These are phyloP conservation scores for Suaeda aralocaspica DNA, from an alignment of 148 eudicot genomes.

Conservation along the genomic window DNA sequence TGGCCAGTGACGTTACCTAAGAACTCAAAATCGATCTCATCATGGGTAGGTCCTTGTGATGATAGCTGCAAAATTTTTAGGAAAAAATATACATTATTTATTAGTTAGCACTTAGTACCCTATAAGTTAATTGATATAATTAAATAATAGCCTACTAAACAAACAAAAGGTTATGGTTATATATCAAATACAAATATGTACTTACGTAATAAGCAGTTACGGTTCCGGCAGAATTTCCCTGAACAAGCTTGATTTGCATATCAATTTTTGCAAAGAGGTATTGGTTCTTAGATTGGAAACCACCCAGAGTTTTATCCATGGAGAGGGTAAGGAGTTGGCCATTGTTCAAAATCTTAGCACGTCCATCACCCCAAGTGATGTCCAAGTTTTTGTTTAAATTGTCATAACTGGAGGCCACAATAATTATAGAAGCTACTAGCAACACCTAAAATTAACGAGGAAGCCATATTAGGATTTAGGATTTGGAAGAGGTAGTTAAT, in stretches of 20 bases:
- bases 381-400: conserved; percentile 26
- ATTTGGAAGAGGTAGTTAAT: no score
- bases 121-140: background rate
- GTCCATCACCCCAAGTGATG: conserved; percentile 34
- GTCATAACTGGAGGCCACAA: conserved; percentile 9
- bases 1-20: conserved; percentile 32
- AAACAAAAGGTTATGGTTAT: background rate
- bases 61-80: conserved; percentile 20
- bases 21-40: conserved; percentile 38
- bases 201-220: conserved; percentile 36
- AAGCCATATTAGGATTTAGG: background rate
- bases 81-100: background rate
- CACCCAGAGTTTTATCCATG: conserved; percentile 28
- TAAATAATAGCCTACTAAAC: background rate
- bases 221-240: conserved; percentile 36
- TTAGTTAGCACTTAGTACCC: background rate
- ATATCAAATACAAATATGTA: no score
- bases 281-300: conserved; percentile 29
- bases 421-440: conserved; percentile 17
- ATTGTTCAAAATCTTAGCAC: conserved; percentile 26
- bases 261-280: conserved; percentile 32
- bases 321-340: conserved; percentile 31
- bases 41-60: conserved; percentile 31
- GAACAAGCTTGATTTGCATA: conserved; percentile 33
- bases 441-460: background rate